Percentiles rank a stretch among this genome's conserved stretches.
Conservation (phyloP, 805 yeast species). For the Lachancea mirantina region DNA sequence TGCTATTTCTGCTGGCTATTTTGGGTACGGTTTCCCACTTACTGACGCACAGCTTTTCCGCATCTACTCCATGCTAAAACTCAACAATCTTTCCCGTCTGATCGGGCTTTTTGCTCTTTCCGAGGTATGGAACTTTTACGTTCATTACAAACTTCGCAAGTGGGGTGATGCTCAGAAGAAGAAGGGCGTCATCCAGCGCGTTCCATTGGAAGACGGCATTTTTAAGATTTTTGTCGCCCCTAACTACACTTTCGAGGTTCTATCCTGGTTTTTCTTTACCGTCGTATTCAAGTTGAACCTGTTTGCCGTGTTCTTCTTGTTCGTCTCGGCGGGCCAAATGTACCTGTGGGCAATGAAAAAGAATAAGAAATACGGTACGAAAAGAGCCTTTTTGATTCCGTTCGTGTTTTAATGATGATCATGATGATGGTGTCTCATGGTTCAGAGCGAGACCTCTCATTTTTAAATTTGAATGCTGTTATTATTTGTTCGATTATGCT, state of each 20-base stretch:
- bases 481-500: no score
- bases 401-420: slow-evolving; percentile 46
- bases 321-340: slow-evolving; percentile 77
- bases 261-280: slow-evolving; percentile 68
- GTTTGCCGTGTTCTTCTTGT: slow-evolving; percentile 63
- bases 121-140: slow-evolving; percentile 64
- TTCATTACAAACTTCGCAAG: slow-evolving; percentile 62
- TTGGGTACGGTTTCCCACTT: slow-evolving; percentile 39
- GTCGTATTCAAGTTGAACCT: slow-evolving; percentile 64
- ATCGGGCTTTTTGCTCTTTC: slow-evolving; percentile 45
- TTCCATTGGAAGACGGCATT: slow-evolving; percentile 66
- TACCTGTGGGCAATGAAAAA: slow-evolving; percentile 85
- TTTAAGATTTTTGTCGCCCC: slow-evolving; percentile 83
- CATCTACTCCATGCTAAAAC: slow-evolving; percentile 12
- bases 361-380: slow-evolving; percentile 71
- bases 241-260: slow-evolving; percentile 82
- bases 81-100: slow-evolving; percentile 24
- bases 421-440: neutral
- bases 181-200: slow-evolving; percentile 31
- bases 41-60: slow-evolving; percentile 14
- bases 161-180: slow-evolving; percentile 34
- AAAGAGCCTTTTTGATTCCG: slow-evolving; percentile 76
- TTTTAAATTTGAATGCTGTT: neutral
- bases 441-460: neutral
- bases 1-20: slow-evolving; percentile 42